Evolutionary conservation across 2,329 filamentous ascomycete genomes (phyloP).

Genomic region (Botryotinia convoluta): DNA sequence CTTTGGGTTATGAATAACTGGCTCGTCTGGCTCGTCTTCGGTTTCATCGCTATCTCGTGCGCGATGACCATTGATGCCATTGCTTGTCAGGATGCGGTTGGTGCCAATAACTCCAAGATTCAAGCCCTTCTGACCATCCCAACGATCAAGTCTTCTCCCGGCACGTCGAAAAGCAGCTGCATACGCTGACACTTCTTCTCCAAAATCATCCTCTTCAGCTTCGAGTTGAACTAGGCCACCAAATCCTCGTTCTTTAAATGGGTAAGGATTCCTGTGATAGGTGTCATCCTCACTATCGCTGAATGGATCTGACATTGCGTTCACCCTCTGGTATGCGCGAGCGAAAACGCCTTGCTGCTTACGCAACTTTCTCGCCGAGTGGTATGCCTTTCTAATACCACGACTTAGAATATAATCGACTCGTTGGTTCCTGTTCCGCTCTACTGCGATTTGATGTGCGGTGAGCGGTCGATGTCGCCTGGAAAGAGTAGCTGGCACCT

Average conservation of each 20-base stretch:
- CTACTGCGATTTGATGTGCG: constrained; percentile 77
- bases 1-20: constrained; percentile 38
- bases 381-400: constrained; percentile 66
- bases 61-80: constrained; percentile 28
- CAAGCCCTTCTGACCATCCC: constrained; percentile 50
- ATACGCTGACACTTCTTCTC: constrained; percentile 68
- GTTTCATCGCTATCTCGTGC: constrained; percentile 36
- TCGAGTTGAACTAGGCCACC: constrained; percentile 62
- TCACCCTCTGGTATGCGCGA: constrained; percentile 63
- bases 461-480: constrained; percentile 72
- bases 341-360: constrained; percentile 64
- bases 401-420: constrained; percentile 80
- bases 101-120: constrained; percentile 37
- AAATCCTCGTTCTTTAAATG: constrained; percentile 56
- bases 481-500: constrained; percentile 42
- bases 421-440: constrained; percentile 72
- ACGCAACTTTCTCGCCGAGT: constrained; percentile 59
- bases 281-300: constrained; percentile 63
- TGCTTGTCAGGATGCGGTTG: constrained; percentile 29
- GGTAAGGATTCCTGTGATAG: constrained; percentile 34
- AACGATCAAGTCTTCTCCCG: constrained; percentile 64
- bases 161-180: constrained; percentile 63
- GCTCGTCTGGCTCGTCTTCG: constrained; percentile 39
- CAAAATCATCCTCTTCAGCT: constrained; percentile 68
- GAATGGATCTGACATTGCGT: constrained; percentile 53